phyloP scores from a whole-genome alignment of 306 rosid species.

The Datisca glomerata region DNA sequence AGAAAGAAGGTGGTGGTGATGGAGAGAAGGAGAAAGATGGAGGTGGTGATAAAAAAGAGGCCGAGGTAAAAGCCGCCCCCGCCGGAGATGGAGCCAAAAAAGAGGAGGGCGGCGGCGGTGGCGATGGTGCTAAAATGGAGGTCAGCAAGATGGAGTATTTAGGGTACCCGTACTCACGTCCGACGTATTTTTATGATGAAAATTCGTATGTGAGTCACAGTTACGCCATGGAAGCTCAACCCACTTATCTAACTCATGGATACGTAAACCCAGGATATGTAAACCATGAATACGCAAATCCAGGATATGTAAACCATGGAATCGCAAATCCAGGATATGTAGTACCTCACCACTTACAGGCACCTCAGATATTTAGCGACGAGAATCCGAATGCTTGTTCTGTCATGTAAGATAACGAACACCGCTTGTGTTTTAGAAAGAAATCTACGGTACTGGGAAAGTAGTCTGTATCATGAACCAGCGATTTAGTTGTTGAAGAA shows the following conservation, averaged over 20 bases:
- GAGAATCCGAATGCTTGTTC: slow-evolving; percentile 92
- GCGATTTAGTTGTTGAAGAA: slow-evolving; percentile 22
- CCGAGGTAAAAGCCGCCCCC: slow-evolving; percentile 5
- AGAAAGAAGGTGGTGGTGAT: slow-evolving; percentile 10
- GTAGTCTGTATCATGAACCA: too few species aligned
- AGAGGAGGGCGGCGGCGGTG: slow-evolving; percentile 5
- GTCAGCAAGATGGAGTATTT: slow-evolving; percentile 50
- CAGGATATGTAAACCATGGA: slow-evolving; percentile 25
- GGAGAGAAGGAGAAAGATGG: slow-evolving; percentile 11
- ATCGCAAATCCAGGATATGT: slow-evolving; percentile 22
- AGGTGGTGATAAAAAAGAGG: slow-evolving; percentile 11
- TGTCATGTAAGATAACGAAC: slow-evolving; percentile 39
- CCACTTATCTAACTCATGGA: slow-evolving; percentile 17
- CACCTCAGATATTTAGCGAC: slow-evolving; percentile 60
- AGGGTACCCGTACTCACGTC: slow-evolving; percentile 27
- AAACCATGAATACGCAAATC: slow-evolving; percentile 14
- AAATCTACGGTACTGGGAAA: too few species aligned
- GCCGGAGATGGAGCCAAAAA: slow-evolving; percentile 14
- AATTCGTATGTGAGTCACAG: slow-evolving; percentile 12
- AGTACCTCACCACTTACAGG: slow-evolving; percentile 11
- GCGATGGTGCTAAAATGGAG: slow-evolving; percentile 22
- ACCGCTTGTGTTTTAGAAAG: too few species aligned
- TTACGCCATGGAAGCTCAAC: slow-evolving; percentile 39
- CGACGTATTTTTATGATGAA: slow-evolving; percentile 24
- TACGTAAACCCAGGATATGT: slow-evolving; percentile 25